Percentiles rank a stretch among this genome's conserved stretches.
Evolutionary conservation across 805 yeast species (phyloP).

Genomic region (Saccharomyces jurei): DNA sequence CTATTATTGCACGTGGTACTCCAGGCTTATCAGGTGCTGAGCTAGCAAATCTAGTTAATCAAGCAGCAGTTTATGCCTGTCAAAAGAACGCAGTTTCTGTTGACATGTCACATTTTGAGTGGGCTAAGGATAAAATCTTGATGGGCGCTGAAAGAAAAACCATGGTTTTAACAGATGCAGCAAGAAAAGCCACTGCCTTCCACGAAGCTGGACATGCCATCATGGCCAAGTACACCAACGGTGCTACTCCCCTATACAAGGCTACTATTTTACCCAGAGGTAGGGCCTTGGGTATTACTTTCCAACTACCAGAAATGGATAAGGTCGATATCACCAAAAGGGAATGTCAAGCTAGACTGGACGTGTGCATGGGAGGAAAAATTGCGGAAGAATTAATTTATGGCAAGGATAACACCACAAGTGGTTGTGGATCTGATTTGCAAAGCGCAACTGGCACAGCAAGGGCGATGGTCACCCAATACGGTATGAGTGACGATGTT

Average conservation of each 20-base stretch:
- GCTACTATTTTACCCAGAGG: constrained; percentile 97
- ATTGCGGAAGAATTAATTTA: constrained; percentile 90
- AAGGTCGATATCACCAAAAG: constrained; percentile 85
- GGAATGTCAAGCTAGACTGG: constrained; percentile 85
- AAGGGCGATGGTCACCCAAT: constrained; percentile 91
- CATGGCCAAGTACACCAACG: constrained; percentile 89
- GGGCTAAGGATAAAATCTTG: constrained; percentile 98
- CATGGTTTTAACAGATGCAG: constrained; percentile 94
- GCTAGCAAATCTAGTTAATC: constrained; percentile 88
- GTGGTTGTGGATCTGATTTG: constrained; percentile 92
- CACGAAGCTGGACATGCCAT: constrained; percentile 99
- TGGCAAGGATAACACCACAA: constrained; percentile 86
- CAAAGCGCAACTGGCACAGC: constrained; percentile 87
- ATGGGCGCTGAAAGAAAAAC: constrained; percentile 98
- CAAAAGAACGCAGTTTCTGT: constrained; percentile 86
- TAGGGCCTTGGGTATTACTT: constrained; percentile 90
- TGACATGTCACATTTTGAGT: constrained; percentile 85
- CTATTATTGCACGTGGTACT: constrained; percentile 90
- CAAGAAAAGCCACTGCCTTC: constrained; percentile 88
- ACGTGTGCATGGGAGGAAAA: constrained; percentile 99
- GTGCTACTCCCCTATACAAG: constrained; percentile 91
- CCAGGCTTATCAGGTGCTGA: constrained; percentile 99
- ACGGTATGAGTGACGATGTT: constrained; percentile 89
- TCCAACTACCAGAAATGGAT: constrained; percentile 97
- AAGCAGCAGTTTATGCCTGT: constrained; percentile 96